Conservation (phyloP, 768 basidiomycete species). For the Pisolithus albus region DNA sequence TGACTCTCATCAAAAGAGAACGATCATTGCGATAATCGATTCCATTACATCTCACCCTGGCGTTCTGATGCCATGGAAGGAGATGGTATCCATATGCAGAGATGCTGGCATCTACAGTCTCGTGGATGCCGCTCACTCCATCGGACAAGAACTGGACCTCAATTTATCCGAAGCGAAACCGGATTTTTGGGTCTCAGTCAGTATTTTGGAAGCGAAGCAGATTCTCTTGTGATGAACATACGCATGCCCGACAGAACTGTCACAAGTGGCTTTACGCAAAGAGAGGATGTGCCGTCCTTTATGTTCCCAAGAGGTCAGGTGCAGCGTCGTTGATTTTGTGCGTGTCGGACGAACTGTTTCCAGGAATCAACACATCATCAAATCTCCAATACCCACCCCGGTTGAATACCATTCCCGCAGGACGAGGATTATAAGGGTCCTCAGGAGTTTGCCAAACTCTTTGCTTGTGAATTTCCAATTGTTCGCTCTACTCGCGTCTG, state of each 20-base stretch:
- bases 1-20: slow-evolving; percentile 23
- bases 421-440: slow-evolving; percentile 27
- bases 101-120: slow-evolving; percentile 58
- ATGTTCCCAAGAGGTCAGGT: slow-evolving; percentile 57
- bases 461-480: slow-evolving; percentile 29
- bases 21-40: slow-evolving; percentile 67
- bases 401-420: slow-evolving; percentile 43
- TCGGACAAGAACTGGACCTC: slow-evolving; percentile 63
- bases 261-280: slow-evolving; percentile 82
- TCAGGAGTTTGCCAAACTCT: slow-evolving; percentile 43
- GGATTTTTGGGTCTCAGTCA: slow-evolving; percentile 75
- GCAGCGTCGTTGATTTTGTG: neutral
- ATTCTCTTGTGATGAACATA: neutral
- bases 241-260: slow-evolving; percentile 46
- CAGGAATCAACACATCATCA: slow-evolving; percentile 61
- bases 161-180: slow-evolving; percentile 49
- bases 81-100: slow-evolving; percentile 57
- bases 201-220: slow-evolving; percentile 13
- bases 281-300: slow-evolving; percentile 61
- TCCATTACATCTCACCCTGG: slow-evolving; percentile 59
- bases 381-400: slow-evolving; percentile 53
- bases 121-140: slow-evolving; percentile 76
- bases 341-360: neutral
- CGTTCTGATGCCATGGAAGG: slow-evolving; percentile 61
- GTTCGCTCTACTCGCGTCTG: neutral